These are phyloP conservation scores for Cyclostephanos tholiformis DNA, from an alignment of 108 stramenopile genomes.

Conservation along the genomic window DNA sequence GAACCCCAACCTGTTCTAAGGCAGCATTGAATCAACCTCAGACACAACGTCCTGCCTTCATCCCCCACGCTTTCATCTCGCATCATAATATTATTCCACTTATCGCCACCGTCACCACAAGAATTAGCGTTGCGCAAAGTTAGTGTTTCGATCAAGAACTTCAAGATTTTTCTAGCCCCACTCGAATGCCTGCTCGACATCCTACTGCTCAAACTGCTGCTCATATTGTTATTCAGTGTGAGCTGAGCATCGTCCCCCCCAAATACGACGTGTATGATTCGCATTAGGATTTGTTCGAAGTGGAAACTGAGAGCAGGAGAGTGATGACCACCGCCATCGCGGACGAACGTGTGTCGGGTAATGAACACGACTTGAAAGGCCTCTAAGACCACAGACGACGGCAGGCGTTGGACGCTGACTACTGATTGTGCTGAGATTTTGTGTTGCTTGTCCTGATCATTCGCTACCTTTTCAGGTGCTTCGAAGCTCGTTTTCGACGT, in stretches of 20 bases:
- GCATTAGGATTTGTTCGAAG: conserved; percentile 78
- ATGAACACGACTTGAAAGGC: conserved; percentile 83
- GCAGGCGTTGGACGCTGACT: conserved; percentile 29
- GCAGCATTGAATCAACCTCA: conserved; percentile 68
- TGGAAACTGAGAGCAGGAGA: conserved; percentile 80
- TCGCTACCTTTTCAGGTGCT: not conserved
- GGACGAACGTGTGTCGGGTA: conserved; percentile 79
- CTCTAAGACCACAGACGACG: conserved; percentile 51
- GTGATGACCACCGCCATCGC: conserved; percentile 40
- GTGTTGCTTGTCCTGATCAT: not conserved
- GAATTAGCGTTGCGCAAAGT: conserved; percentile 31
- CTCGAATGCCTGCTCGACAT: conserved; percentile 28
- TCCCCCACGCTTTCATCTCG: conserved; percentile 43
- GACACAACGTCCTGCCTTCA: conserved; percentile 71
- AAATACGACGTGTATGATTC: conserved; percentile 67
- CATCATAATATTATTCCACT: conserved; percentile 3
- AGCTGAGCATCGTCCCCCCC: conserved; percentile 39
- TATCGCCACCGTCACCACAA: conserved; percentile 48
- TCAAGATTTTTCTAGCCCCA: conserved; percentile 55
- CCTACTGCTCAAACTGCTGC: not conserved
- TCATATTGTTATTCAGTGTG: conserved; percentile 22
- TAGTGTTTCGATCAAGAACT: conserved; percentile 78
- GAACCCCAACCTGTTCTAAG: conserved; percentile 54
- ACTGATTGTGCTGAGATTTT: conserved; percentile 5
- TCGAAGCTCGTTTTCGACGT: not conserved